Evolutionary conservation across 139 green algal genomes (phyloP), one percentile per base, ranked within the genome.

Genomic region (Micractinium sp.): DNA sequence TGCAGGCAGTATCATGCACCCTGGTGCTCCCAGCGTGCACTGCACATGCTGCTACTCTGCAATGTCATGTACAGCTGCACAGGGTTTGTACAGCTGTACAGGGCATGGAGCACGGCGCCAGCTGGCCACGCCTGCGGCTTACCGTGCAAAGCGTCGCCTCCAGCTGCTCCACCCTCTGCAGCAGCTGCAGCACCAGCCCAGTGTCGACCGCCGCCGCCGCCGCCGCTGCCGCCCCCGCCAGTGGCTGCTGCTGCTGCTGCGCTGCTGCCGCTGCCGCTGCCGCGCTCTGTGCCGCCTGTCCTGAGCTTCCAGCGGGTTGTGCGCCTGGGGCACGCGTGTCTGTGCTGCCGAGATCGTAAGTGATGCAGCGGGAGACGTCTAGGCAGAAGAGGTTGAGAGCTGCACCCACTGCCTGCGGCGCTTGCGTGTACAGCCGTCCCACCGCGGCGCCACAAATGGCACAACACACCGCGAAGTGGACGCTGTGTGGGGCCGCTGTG

Each of bases 291-390:
- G 35, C 82, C 22, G 20, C 82, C 66, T 19, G 15, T 22, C 19
- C 35, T 47, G 33, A 56, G 47, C 82, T 31, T 20, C 39, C 53
- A 33, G 1, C 35, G 3, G 19, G 22, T 82, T 56, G 47, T 5
- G 47, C 29, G 35, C 82, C 67, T 23, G 86, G 14, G 2, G 82
- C 79, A 18, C 80, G 84, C 78, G 90, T 27, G 39, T 85, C 89
- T n/a, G 85, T 35, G 9, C 38, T 78, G 56, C 89, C 89, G n/a
- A 92, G 38, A 38, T 71, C 82, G 35, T 92, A 92, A 75, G 85
- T 92, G 16, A 33, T 13, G 39, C 85, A 90, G 29, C 67, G 35
- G 38, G 29, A 39, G 33, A 39, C 61, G 23, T 82, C 74, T 31
- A 90, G 41, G 27, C 66, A 79, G 20, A 92, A 88, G 41, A 60